These are phyloP conservation scores for Crepidotus variabilis DNA, from an alignment of 768 basidiomycete genomes.

Conservation along the genomic window DNA sequence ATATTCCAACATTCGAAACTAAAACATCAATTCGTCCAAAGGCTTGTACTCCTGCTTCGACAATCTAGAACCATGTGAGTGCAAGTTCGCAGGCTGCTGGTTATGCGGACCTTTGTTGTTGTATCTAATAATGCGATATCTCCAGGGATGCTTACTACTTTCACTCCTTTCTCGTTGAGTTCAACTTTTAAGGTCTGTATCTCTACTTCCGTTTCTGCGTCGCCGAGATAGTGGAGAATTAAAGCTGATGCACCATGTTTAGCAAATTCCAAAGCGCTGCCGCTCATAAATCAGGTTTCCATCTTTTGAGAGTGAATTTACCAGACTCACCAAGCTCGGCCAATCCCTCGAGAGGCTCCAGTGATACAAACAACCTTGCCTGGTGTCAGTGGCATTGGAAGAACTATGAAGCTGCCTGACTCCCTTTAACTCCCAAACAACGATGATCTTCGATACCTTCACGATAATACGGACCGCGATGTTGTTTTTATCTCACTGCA, in stretches of 20 bases:
- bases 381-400: constrained; percentile 38
- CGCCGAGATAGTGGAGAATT: constrained; percentile 67
- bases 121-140: constrained; percentile 62
- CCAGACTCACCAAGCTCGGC: constrained; percentile 49
- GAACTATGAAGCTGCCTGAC: not conserved
- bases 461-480: not conserved
- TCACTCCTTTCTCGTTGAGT: constrained; percentile 36
- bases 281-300: not conserved
- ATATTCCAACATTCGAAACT: constrained; percentile 56
- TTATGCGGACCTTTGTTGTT: constrained; percentile 41
- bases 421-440: not conserved
- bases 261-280: constrained; percentile 55
- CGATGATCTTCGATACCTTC: not conserved
- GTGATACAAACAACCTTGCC: constrained; percentile 69
- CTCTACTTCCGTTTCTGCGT: constrained; percentile 48
- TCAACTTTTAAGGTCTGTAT: constrained; percentile 40
- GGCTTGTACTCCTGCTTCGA: constrained; percentile 49
- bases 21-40: constrained; percentile 63
- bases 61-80: constrained; percentile 43
- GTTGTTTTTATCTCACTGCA: not conserved
- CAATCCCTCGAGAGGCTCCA: constrained; percentile 72
- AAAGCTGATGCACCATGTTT: constrained; percentile 62
- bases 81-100: too few relatives aligned
- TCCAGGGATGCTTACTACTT: constrained; percentile 51
- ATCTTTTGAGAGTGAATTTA: not conserved